These are phyloP conservation scores for Phytophthora kernoviae DNA, from an alignment of 352 stramenopile species.

Conservation along the genomic window DNA sequence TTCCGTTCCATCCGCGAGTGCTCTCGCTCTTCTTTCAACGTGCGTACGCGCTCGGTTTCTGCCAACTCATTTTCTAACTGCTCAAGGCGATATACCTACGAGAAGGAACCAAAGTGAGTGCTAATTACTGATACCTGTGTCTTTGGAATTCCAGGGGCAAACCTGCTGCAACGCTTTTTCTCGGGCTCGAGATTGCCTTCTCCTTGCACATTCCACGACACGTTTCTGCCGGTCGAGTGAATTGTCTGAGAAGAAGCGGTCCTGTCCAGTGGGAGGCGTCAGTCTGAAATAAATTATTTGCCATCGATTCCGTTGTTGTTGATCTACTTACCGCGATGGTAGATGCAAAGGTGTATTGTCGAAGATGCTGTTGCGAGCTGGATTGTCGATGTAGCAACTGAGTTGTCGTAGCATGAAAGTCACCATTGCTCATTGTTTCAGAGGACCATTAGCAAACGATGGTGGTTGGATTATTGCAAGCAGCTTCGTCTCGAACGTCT, in stretches of 20 bases:
- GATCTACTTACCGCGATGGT: slow-evolving; percentile 39
- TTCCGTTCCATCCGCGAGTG: slow-evolving; percentile 60
- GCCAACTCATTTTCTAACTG: slow-evolving; percentile 57
- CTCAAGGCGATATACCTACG: slow-evolving; percentile 49
- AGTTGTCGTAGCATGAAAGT: slow-evolving; percentile 33
- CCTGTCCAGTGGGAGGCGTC: slow-evolving; percentile 30
- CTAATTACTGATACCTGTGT: not conserved
- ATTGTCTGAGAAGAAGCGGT: slow-evolving; percentile 79
- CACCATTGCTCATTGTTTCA: slow-evolving; percentile 27
- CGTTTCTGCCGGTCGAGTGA: slow-evolving; percentile 61
- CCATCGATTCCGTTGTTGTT: not conserved
- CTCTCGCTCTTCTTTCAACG: slow-evolving; percentile 56
- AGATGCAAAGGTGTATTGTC: slow-evolving; percentile 38
- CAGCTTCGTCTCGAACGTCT: slow-evolving; percentile 3
- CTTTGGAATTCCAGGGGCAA: not conserved
- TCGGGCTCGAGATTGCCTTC: slow-evolving; percentile 51
- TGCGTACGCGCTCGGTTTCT: slow-evolving; percentile 35
- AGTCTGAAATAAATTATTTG: not conserved
- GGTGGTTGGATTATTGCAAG: not conserved
- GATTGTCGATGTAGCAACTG: slow-evolving; percentile 46
- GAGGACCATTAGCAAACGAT: slow-evolving; percentile 2
- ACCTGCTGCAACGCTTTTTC: slow-evolving; percentile 67
- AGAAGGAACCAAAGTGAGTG: not conserved
- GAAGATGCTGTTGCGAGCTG: slow-evolving; percentile 35
- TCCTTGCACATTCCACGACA: slow-evolving; percentile 61